Evolutionary conservation across 1,284 basidiomycete species (phyloP).

Genomic region (Ganoderma multipileum): DNA sequence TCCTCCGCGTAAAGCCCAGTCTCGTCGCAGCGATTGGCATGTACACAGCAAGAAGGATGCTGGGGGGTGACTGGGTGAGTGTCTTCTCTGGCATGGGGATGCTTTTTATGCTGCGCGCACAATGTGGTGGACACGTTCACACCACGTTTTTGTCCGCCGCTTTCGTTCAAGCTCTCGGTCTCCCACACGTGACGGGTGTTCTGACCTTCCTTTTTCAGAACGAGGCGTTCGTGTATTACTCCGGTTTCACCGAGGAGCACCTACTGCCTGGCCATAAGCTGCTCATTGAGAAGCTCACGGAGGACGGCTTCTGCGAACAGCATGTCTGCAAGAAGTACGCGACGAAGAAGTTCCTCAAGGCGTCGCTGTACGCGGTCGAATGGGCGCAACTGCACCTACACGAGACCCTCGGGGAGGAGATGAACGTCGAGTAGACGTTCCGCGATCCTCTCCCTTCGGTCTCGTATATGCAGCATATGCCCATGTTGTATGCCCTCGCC

Average conservation of each 20-base stretch:
- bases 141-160: conserved; percentile 33
- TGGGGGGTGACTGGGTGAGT: conserved; percentile 93
- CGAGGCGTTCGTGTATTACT: conserved; percentile 93
- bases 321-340: conserved; percentile 98
- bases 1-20: conserved; percentile 93
- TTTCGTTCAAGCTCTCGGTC: conserved; percentile 20
- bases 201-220: conserved; percentile 60
- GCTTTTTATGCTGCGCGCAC: conserved; percentile 32
- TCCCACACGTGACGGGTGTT: conserved; percentile 57
- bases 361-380: conserved; percentile 73
- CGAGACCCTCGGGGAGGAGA: conserved; percentile 46
- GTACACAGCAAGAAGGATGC: conserved; percentile 93
- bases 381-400: conserved; percentile 57
- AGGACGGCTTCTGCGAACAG: conserved; percentile 81
- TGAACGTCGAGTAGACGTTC: conserved; percentile 53
- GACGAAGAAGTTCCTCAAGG: conserved; percentile 96
- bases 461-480: conserved; percentile 32
- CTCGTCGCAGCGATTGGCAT: conserved; percentile 97
- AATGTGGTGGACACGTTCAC: conserved; percentile 34
- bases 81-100: conserved; percentile 26
- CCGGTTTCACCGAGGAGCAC: conserved; percentile 91
- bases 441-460: conserved; percentile 14
- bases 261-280: conserved; percentile 84
- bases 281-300: conserved; percentile 86
- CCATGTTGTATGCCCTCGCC: conserved; percentile 29